Base-by-base conservation (phyloP, 2,329 filamentous ascomycete genomes). In the Tolypocladium inflatum region DNA sequence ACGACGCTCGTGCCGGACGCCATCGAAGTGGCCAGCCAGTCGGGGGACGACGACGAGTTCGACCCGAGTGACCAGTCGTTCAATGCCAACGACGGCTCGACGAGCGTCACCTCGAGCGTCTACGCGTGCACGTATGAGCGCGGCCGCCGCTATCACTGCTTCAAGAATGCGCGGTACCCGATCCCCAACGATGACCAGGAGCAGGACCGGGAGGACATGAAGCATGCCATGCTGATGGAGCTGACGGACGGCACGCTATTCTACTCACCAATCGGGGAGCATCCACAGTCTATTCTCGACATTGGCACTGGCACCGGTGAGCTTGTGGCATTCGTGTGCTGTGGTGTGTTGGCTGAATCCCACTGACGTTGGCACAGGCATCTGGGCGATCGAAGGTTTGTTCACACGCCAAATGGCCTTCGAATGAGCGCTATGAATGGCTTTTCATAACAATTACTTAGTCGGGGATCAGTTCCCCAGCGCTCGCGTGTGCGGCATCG, bases 141-240 rank as follows among this genome's bases (percentile, higher is more conserved):
- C 26, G 59, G 61, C 21, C 57, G 58, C 33, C 61, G 61, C 13
- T 74, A 74, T 50, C 71, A 74, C 59, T 60, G 63, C 15, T 74
- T 70, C 58, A 66, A 67, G 19, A 61, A 71, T 54, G 69, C 66
- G 8, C 60, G 65, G 10, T 75, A 73, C 55, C 69, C 71, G 1
- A 66, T 74, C 23, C 71, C 72, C n/a, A 74, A 74, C 61, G 71
- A 74, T 60, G 70, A 73, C 19, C 50, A 60, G 6, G 74, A 76
- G 61, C 72, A 75, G 59, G 65, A 68, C 17, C 67, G 74, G 13
- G 69, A 76, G 67, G 70, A 72, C 62, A 73, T 72, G 65, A 70
- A 73, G 60, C 73, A 77, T 59, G 70, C 73, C 54, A 71, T 74
- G 66, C 59, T 70, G 15, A 61, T 76, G 57, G 61, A 66, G 50